Evolutionary conservation across 1,139 yeast species (phyloP), one percentile per base, ranked within the genome.

Genomic region (Debaryomyces sp.): DNA sequence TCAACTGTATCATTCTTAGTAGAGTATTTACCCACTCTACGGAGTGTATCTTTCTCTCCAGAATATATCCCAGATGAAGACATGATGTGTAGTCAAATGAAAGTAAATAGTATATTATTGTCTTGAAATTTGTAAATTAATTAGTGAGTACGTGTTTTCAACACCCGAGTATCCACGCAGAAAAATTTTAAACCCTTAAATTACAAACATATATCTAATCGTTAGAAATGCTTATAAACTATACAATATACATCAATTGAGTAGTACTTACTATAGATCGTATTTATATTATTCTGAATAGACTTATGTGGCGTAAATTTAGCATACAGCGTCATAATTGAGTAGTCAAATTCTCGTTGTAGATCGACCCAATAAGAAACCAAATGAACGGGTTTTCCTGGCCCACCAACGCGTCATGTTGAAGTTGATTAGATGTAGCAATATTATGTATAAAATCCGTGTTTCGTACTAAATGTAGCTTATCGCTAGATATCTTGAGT

Each of bases 31-130:
- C 46, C 43, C 54, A 67, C 58, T 32, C 53, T 57, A 52, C 64
- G 65, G 47, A 64, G 62, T 24, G 56, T 53, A 36, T 54, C 60
- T 39, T 56, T 54, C 44, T 60, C 60, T 30, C 45, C 44, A 50
- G 56, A 53, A 46, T 58, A 58, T 45, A 59, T 58, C 46, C 67
- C 68, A 46, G 68, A 61, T 29, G 68, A 54, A 45, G 73, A 61
- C 71, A 66, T 65, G 12, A 13, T 50, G 18, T 24, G 27, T 30
- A 22, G 36, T 41, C 24, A 21, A 27, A 30, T 27, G 32, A 30
- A 30, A 15, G 36, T 13, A 15, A n/a, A 41, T 30, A 29, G 35
- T 27, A 27, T 24, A 32, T 21, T 22, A 32, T 21, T 24, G 18
- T 27, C 15, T 21, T 15, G 30, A 27, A 39, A 15, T 12, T 17